Conservation (phyloP, 1,284 basidiomycete genomes). For the Ceratobasidium sp. region DNA sequence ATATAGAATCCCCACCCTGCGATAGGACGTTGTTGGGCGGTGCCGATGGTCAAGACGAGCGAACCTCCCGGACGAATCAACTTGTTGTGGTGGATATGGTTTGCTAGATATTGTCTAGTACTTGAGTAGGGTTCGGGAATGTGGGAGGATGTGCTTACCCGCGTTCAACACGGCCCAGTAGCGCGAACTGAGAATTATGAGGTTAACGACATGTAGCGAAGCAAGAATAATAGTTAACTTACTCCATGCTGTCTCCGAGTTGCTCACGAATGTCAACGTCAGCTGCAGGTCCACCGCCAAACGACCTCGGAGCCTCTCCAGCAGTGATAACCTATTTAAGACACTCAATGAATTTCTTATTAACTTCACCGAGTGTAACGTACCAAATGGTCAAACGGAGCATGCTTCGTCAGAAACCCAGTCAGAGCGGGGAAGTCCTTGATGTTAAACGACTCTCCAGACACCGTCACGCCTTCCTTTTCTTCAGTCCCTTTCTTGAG, state of each 20-base stretch:
- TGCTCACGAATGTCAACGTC: background rate
- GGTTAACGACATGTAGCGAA: too few relatives aligned
- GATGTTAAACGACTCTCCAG: background rate
- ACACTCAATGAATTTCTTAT: background rate
- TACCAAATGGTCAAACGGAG: constrained; percentile 30
- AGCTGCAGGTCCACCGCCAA: background rate
- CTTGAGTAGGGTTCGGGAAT: background rate
- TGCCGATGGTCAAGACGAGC: constrained; percentile 11
- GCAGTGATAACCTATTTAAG: constrained; percentile 1
- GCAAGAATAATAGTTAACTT: background rate
- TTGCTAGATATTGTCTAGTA: background rate
- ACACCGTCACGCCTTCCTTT: background rate
- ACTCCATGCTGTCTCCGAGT: background rate
- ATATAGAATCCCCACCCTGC: constrained; percentile 1
- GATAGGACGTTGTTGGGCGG: background rate
- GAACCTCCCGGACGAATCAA: constrained; percentile 31
- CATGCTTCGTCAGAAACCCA: constrained; percentile 16
- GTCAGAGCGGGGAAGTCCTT: constrained; percentile 19
- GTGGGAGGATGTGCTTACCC: background rate
- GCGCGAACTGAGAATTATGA: background rate
- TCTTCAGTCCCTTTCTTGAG: constrained; percentile 5
- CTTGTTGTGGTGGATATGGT: constrained; percentile 13
- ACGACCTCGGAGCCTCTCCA: background rate
- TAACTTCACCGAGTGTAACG: background rate
- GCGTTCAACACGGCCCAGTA: constrained; percentile 8